A percentile compares a stretch with the other conserved stretches of the same genome.
These are phyloP conservation scores for Russula brevipes DNA, from an alignment of 768 basidiomycete species.

Conservation along the genomic window DNA sequence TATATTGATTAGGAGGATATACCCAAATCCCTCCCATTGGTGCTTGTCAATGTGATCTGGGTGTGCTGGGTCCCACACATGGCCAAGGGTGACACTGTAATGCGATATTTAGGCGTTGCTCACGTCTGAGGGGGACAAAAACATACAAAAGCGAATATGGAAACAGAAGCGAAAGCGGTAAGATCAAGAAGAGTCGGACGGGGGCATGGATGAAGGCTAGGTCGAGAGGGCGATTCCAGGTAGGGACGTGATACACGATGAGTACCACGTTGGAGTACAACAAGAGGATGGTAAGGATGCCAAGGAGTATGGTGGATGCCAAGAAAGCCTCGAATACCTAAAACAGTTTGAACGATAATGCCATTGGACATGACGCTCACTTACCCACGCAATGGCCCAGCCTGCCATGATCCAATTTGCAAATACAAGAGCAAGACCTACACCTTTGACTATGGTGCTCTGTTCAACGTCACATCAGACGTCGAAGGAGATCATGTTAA, in stretches of 20 bases:
- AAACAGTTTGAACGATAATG: background rate
- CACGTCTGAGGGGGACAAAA: background rate
- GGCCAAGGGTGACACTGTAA: slow-evolving; percentile 62
- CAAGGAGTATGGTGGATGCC: slow-evolving; percentile 66
- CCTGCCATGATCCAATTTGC: slow-evolving; percentile 76
- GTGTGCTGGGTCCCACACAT: slow-evolving; percentile 50
- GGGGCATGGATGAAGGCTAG: slow-evolving; percentile 84
- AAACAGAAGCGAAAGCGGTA: slow-evolving; percentile 55
- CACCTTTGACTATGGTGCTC: slow-evolving; percentile 67
- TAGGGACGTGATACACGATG: slow-evolving; percentile 65
- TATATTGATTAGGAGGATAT: slow-evolving; percentile 59
- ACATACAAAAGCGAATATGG: slow-evolving; percentile 54
- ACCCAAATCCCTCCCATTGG: slow-evolving; percentile 69
- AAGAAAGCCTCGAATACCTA: slow-evolving; percentile 74
- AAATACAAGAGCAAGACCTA: slow-evolving; percentile 71
- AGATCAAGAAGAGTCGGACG: slow-evolving; percentile 57
- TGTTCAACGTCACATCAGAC: slow-evolving; percentile 28
- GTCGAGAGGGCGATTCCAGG: slow-evolving; percentile 58
- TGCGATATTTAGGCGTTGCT: background rate
- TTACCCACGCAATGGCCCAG: slow-evolving; percentile 76
- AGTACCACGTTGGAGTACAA: slow-evolving; percentile 77
- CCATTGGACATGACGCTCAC: slow-evolving; percentile 14
- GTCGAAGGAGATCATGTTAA: background rate
- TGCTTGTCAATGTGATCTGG: slow-evolving; percentile 53
- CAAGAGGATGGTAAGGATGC: slow-evolving; percentile 62